Evolutionary conservation across 257 asterid genomes (phyloP).

Genomic region (Jacaranda mimosifolia): DNA sequence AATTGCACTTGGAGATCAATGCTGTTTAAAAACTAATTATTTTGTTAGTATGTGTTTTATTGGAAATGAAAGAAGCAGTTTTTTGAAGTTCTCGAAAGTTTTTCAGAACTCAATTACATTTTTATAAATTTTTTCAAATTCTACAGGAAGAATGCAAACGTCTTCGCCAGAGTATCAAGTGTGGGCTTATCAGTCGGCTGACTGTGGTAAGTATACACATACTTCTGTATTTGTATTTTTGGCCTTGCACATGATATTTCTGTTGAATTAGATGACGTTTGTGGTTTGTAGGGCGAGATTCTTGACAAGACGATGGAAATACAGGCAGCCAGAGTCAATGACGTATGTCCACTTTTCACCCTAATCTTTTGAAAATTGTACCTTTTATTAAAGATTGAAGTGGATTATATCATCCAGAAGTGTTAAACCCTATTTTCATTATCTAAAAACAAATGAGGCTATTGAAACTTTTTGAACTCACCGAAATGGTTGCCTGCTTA

Average conservation of each 20-base stretch:
- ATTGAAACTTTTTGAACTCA: background rate
- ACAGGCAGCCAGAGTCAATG: slow-evolving; percentile 90
- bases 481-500: background rate
- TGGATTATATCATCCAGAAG: slow-evolving; percentile 21
- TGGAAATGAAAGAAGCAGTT: background rate
- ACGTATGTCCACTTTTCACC: slow-evolving; percentile 62
- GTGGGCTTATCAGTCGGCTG: slow-evolving; percentile 88
- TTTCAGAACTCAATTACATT: background rate
- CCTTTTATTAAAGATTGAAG: background rate
- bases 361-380: slow-evolving; percentile 16
- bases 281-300: slow-evolving; percentile 81
- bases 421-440: slow-evolving; percentile 18
- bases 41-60: slow-evolving; percentile 7
- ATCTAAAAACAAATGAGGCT: slow-evolving; percentile 14
- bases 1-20: slow-evolving; percentile 19
- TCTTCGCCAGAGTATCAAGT: slow-evolving; percentile 96
- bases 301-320: slow-evolving; percentile 97
- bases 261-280: slow-evolving; percentile 25
- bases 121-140: slow-evolving; percentile 19
- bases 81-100: background rate
- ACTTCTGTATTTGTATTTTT: slow-evolving; percentile 24
- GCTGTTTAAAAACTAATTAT: background rate
- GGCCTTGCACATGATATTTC: slow-evolving; percentile 11
- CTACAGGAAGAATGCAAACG: slow-evolving; percentile 99
- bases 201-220: slow-evolving; percentile 74